These are phyloP conservation scores for Priceomyces medius DNA, from an alignment of 805 yeast genomes.

Conservation along the genomic window DNA sequence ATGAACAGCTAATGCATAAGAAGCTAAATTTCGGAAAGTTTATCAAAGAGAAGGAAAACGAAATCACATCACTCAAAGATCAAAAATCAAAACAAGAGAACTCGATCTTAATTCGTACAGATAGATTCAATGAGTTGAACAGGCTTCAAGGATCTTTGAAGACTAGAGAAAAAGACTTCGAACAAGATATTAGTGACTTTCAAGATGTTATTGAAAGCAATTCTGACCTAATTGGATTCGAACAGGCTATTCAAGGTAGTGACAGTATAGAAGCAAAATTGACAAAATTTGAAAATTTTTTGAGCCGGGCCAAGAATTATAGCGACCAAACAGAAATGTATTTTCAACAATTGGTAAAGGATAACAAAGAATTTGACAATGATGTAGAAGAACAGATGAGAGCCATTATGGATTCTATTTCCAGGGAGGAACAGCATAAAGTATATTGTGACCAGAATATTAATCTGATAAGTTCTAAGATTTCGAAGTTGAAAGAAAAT, in stretches of 20 bases:
- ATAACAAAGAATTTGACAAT: slow-evolving; percentile 7
- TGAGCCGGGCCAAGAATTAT: neutral
- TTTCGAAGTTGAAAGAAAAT: slow-evolving; percentile 35
- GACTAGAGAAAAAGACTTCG: slow-evolving; percentile 40
- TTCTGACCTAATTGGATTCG: neutral
- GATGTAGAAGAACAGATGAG: neutral
- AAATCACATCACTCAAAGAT: slow-evolving; percentile 13
- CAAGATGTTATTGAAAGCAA: neutral
- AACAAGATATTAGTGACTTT: slow-evolving; percentile 21
- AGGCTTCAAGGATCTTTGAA: slow-evolving; percentile 56
- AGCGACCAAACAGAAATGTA: neutral
- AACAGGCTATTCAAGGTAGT: neutral
- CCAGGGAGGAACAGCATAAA: slow-evolving; percentile 44
- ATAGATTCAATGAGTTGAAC: slow-evolving; percentile 27
- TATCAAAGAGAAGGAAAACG: slow-evolving; percentile 16
- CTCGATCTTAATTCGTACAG: neutral
- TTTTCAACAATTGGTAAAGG: neutral
- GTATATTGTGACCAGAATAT: slow-evolving; percentile 45
- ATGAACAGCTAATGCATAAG: slow-evolving; percentile 28
- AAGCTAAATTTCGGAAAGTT: slow-evolving; percentile 29
- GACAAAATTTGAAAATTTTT: slow-evolving; percentile 3
- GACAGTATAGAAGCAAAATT: slow-evolving; percentile 5
- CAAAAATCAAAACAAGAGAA: slow-evolving; percentile 19
- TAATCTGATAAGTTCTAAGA: slow-evolving; percentile 30
- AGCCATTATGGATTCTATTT: slow-evolving; percentile 18